phyloP scores from a whole-genome alignment of 495 filamentous ascomycete genomes.

The Letharia lupina region DNA sequence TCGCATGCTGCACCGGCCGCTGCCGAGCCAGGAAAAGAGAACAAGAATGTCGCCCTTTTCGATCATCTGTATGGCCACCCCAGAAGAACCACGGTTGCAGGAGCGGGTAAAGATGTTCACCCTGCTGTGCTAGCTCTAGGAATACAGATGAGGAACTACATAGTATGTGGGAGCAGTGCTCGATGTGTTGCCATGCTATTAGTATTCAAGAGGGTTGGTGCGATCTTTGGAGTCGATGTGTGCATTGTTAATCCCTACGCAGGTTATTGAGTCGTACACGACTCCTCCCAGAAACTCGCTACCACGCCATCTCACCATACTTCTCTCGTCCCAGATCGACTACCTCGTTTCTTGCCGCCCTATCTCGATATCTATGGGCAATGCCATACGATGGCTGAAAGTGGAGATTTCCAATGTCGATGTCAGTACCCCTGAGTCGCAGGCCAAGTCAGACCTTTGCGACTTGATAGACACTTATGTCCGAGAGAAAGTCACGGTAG shows the following conservation, averaged over 20 bases:
- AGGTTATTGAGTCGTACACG: slow-evolving; percentile 88
- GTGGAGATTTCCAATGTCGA: slow-evolving; percentile 78
- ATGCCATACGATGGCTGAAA: slow-evolving; percentile 91
- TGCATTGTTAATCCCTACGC: slow-evolving; percentile 2
- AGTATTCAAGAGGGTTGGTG: slow-evolving; percentile 75
- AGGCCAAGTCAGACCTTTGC: slow-evolving; percentile 67
- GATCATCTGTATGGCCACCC: slow-evolving; percentile 75
- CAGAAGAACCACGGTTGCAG: slow-evolving; percentile 59
- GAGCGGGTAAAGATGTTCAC: slow-evolving; percentile 81
- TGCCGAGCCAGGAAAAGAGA: slow-evolving; percentile 48
- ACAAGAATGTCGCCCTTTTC: slow-evolving; percentile 70
- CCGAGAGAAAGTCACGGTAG: slow-evolving; percentile 76
- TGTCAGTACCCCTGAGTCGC: slow-evolving; percentile 64
- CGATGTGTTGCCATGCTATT: slow-evolving; percentile 79
- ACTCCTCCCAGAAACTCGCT: slow-evolving; percentile 77
- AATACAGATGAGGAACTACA: slow-evolving; percentile 82
- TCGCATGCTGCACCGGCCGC: slow-evolving; percentile 36
- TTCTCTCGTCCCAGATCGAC: slow-evolving; percentile 89
- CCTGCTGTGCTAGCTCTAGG: slow-evolving; percentile 78
- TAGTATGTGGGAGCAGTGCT: slow-evolving; percentile 81
- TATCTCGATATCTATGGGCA: slow-evolving; percentile 88
- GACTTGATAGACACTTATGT: slow-evolving; percentile 84
- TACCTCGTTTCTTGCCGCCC: slow-evolving; percentile 88
- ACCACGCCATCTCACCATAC: slow-evolving; percentile 82
- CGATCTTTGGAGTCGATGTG: not conserved